Evolutionary conservation across 805 yeast species (phyloP).

Genomic region (Pichia cabralensis): DNA sequence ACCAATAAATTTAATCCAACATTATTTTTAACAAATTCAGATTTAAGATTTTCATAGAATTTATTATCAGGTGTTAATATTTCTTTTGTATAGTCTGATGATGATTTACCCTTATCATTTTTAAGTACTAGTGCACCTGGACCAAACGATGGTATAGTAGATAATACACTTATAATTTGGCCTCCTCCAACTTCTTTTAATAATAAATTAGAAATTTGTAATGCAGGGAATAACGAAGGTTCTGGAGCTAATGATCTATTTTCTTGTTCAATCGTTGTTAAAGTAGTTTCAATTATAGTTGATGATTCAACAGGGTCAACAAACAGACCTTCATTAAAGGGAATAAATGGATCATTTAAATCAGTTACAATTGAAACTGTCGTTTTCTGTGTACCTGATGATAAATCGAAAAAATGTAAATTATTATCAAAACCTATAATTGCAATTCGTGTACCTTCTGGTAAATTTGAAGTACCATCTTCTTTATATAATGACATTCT

Average conservation of each 20-base stretch:
- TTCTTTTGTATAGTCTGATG: constrained; percentile 34
- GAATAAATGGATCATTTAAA: constrained; percentile 71
- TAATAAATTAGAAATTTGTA: constrained; percentile 56
- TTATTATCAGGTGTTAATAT: constrained; percentile 50
- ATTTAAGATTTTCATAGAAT: constrained; percentile 51
- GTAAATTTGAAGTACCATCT: constrained; percentile 19
- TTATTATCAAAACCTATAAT: constrained; percentile 68
- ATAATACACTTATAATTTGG: constrained; percentile 58
- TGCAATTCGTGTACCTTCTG: constrained; percentile 45
- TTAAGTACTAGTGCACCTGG: constrained; percentile 56
- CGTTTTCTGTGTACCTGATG: constrained; percentile 44
- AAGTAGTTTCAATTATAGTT: constrained; percentile 53
- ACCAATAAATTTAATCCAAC: constrained; percentile 74
- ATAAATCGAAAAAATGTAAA: constrained; percentile 64
- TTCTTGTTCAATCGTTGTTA: constrained; percentile 47
- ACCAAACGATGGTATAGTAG: constrained; percentile 71
- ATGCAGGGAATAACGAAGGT: constrained; percentile 72
- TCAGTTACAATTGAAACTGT: constrained; percentile 57
- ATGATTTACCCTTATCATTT: constrained; percentile 23
- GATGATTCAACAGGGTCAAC: constrained; percentile 67
- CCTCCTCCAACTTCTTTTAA: constrained; percentile 70
- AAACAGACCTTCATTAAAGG: constrained; percentile 66
- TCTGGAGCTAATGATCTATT: constrained; percentile 38
- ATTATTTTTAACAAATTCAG: constrained; percentile 43
- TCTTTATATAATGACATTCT: constrained; percentile 45